These are phyloP conservation scores for Ophiostoma novo-ulmi DNA, from an alignment of 2,329 filamentous ascomycete genomes.

Conservation along the genomic window DNA sequence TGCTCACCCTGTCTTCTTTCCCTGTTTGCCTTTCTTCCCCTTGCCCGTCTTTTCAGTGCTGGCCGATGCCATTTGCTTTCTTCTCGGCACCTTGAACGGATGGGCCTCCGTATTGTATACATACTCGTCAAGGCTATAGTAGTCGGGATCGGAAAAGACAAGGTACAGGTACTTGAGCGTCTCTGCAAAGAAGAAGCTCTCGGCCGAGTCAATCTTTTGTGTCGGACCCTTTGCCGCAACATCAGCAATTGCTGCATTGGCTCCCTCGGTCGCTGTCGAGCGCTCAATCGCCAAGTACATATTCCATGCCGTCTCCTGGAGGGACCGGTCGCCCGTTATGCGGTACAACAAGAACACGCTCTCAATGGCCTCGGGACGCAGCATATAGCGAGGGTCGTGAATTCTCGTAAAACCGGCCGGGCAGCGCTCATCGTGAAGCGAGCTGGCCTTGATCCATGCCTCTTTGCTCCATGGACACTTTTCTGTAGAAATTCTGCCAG, in stretches of 20 bases:
- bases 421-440: slow-evolving; percentile 22
- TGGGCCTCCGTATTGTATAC: slow-evolving; percentile 29
- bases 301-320: slow-evolving; percentile 71
- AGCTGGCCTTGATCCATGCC: slow-evolving; percentile 30
- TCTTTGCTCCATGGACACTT: slow-evolving; percentile 37
- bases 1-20: not conserved
- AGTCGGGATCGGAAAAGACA: slow-evolving; percentile 26
- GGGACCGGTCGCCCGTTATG: slow-evolving; percentile 66
- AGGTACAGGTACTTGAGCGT: slow-evolving; percentile 29
- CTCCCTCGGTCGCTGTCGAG: slow-evolving; percentile 43
- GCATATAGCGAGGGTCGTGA: slow-evolving; percentile 40
- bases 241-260: slow-evolving; percentile 29
- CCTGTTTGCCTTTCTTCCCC: not conserved
- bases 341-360: slow-evolving; percentile 74
- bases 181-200: slow-evolving; percentile 29
- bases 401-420: slow-evolving; percentile 31
- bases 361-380: slow-evolving; percentile 71
- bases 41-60: slow-evolving; percentile 31
- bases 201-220: slow-evolving; percentile 39
- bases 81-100: slow-evolving; percentile 26
- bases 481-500: slow-evolving; percentile 14
- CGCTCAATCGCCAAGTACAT: slow-evolving; percentile 69
- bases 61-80: not conserved
- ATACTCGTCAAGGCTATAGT: slow-evolving; percentile 28
- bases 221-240: slow-evolving; percentile 39